Evolutionary conservation across 2,329 filamentous ascomycete genomes (phyloP).

Genomic region (Scytalidium sp.): DNA sequence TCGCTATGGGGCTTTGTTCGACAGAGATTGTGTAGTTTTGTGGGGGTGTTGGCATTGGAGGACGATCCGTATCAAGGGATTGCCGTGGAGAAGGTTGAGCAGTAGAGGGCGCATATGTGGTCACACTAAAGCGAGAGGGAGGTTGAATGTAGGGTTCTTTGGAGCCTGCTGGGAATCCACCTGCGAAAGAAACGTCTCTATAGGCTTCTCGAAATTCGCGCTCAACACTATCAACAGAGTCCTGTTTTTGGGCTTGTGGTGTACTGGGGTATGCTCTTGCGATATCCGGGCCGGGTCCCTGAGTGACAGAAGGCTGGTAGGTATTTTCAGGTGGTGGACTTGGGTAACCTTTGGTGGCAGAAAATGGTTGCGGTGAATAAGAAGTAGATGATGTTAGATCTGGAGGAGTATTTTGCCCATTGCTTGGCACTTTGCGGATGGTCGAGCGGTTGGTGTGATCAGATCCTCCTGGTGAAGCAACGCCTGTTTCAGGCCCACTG

Average conservation of each 20-base stretch:
- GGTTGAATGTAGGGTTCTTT: conserved; percentile 24
- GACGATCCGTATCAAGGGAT: conserved; percentile 20
- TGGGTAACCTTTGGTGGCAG: conserved; percentile 1
- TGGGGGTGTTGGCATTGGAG: conserved; percentile 6
- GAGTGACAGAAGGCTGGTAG: background rate
- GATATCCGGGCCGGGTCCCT: background rate
- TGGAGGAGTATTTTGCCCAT: conserved; percentile 12
- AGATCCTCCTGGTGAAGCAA: conserved; percentile 16
- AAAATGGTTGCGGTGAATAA: conserved; percentile 5
- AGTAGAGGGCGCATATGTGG: conserved; percentile 27
- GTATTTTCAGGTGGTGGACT: background rate
- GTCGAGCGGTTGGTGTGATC: conserved; percentile 11
- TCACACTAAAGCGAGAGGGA: conserved; percentile 28
- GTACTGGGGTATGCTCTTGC: conserved; percentile 1
- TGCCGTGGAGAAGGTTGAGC: conserved; percentile 21
- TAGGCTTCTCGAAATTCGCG: conserved; percentile 23
- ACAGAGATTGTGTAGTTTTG: conserved; percentile 8
- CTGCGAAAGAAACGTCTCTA: conserved; percentile 14
- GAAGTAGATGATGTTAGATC: conserved; percentile 8
- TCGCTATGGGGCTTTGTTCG: conserved; percentile 20
- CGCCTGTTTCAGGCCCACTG: conserved; percentile 21
- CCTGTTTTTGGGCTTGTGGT: conserved; percentile 3
- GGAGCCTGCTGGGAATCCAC: conserved; percentile 3
- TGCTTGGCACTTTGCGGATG: conserved; percentile 13
- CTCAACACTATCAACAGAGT: conserved; percentile 20